A percentile compares a stretch with the other conserved stretches of the same genome.
Evolutionary conservation across 169 alveolate species (phyloP).

Genomic region (Plasmodium vinckei): DNA sequence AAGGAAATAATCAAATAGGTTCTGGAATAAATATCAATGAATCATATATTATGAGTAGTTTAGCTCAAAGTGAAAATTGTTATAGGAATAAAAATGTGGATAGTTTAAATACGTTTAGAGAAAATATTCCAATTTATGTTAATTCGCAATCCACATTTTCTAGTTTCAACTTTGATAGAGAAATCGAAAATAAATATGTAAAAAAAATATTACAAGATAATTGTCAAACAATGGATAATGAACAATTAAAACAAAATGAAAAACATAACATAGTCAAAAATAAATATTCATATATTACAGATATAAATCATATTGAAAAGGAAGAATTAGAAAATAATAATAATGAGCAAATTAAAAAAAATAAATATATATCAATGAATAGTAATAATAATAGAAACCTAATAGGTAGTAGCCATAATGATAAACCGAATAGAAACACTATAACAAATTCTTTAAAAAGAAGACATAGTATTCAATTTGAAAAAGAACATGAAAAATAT

Average conservation of each 20-base stretch:
- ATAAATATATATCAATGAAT: too few relatives aligned
- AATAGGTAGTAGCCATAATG: not conserved
- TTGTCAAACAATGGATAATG: not conserved
- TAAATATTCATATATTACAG: constrained; percentile 12
- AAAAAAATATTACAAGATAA: not conserved
- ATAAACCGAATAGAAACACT: constrained; percentile 2
- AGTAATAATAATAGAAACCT: too few relatives aligned
- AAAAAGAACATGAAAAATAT: constrained; percentile 24
- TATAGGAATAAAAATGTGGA: constrained; percentile 24
- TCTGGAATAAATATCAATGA: constrained; percentile 12
- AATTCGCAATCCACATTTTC: constrained; percentile 66
- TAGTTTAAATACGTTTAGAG: constrained; percentile 40
- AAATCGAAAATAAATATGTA: constrained; percentile 12
- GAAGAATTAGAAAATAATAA: not conserved
- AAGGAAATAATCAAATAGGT: too few relatives aligned
- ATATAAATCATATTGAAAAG: not conserved
- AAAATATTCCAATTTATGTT: constrained; percentile 30
- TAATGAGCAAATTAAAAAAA: too few relatives aligned
- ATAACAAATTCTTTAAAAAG: constrained; percentile 39
- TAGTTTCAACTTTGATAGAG: constrained; percentile 55
- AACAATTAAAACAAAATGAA: not conserved
- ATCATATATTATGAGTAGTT: constrained; percentile 55
- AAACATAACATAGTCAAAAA: not conserved
- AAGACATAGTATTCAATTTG: constrained; percentile 61
- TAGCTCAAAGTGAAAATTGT: constrained; percentile 43